Conservation (phyloP, 257 asterid genomes). For the Solanum etuberosum region DNA sequence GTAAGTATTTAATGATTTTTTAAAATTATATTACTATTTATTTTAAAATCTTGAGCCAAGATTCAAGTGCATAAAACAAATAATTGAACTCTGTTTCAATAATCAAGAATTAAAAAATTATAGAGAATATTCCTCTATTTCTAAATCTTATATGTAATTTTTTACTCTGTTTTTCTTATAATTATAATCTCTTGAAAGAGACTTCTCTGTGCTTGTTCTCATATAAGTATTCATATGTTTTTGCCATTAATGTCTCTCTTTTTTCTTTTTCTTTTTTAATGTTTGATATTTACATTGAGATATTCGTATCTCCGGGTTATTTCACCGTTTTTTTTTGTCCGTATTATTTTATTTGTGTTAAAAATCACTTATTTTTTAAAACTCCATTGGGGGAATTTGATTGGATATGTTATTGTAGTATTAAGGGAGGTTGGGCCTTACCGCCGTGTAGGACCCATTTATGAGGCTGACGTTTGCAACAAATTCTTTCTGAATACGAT, state of each 20-base stretch:
- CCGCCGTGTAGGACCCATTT: neutral
- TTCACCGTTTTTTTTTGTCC: too few relatives aligned
- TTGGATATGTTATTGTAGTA: too few relatives aligned
- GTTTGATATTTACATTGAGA: neutral
- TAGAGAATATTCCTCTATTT: neutral
- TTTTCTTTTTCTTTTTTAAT: fast-evolving
- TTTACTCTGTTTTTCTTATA: neutral
- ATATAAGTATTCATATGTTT: neutral
- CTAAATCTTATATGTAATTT: neutral
- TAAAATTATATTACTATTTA: neutral
- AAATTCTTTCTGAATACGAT: fast-evolving
- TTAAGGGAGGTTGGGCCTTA: neutral
- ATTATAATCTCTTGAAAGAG: neutral
- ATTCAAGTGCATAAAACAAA: neutral
- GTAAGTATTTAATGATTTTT: conserved; percentile 17
- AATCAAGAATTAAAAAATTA: neutral
- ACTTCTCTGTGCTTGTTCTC: neutral
- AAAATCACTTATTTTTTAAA: too few relatives aligned
- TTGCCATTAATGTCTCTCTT: neutral
- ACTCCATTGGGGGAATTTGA: neutral
- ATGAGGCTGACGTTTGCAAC: neutral
- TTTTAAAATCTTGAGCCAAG: neutral
- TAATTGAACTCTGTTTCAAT: neutral
- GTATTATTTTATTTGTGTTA: too few relatives aligned
- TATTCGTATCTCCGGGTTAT: too few relatives aligned